Conservation (phyloP, 2,329 filamentous ascomycete genomes). For the Sporothrix sp. region DNA sequence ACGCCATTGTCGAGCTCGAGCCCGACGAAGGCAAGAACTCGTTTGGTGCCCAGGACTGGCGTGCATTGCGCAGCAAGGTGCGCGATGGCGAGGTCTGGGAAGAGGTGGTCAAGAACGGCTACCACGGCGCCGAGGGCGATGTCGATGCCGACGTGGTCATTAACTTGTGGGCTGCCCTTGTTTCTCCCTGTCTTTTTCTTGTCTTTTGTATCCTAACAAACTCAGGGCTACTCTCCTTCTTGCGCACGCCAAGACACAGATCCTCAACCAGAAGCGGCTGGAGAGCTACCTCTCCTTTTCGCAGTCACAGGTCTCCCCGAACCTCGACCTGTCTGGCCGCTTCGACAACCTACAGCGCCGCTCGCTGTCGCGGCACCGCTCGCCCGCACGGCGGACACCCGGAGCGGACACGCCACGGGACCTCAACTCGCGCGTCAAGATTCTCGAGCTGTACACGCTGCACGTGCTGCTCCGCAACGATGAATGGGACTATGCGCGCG, state of each 20-base stretch:
- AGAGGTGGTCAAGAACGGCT: slow-evolving; percentile 77
- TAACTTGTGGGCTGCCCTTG: slow-evolving; percentile 72
- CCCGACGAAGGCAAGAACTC: slow-evolving; percentile 80
- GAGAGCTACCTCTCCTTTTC: slow-evolving; percentile 87
- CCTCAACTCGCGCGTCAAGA: slow-evolving; percentile 74
- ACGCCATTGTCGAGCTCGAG: slow-evolving; percentile 81
- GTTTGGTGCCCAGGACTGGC: slow-evolving; percentile 82
- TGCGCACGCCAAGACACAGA: slow-evolving; percentile 78
- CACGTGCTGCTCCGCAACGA: slow-evolving; percentile 89
- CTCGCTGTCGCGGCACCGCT: slow-evolving; percentile 21
- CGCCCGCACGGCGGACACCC: slow-evolving; percentile 32
- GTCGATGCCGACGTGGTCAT: slow-evolving; percentile 93
- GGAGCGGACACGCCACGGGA: slow-evolving; percentile 78
- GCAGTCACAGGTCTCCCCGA: slow-evolving; percentile 55
- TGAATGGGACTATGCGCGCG: slow-evolving; percentile 90
- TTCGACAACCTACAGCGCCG: slow-evolving; percentile 35
- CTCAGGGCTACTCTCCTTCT: slow-evolving; percentile 78
- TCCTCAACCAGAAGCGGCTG: slow-evolving; percentile 73
- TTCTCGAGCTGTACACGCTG: slow-evolving; percentile 88
- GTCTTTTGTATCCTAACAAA: slow-evolving; percentile 16
- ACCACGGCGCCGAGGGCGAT: slow-evolving; percentile 77
- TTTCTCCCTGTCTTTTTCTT: slow-evolving; percentile 13
- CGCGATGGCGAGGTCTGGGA: slow-evolving; percentile 92
- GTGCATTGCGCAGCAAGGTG: slow-evolving; percentile 69
- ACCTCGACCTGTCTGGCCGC: slow-evolving; percentile 59